These are phyloP conservation scores for Nitzschia putrida DNA, from an alignment of 108 stramenopile species.

Conservation along the genomic window DNA sequence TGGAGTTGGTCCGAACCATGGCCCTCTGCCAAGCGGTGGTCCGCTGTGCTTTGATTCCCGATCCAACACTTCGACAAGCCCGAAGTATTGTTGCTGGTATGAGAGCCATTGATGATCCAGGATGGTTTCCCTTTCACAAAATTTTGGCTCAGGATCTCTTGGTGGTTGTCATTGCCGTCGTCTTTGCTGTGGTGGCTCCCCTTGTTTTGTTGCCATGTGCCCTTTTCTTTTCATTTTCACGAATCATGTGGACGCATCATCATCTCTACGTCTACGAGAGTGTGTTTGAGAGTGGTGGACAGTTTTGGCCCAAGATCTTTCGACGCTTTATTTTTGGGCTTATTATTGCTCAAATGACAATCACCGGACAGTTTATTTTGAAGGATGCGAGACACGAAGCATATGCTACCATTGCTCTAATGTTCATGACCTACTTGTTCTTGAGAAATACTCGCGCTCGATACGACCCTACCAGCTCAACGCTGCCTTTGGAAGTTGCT, in stretches of 20 bases:
- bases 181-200: constrained; percentile 91
- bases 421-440: constrained; percentile 85
- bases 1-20: constrained; percentile 79
- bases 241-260: constrained; percentile 92
- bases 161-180: constrained; percentile 85
- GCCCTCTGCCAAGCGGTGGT: constrained; percentile 63
- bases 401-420: constrained; percentile 86
- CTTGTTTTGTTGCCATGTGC: constrained; percentile 83
- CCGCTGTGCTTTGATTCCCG: constrained; percentile 66
- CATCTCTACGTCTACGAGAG: constrained; percentile 90
- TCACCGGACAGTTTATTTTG: constrained; percentile 89
- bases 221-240: constrained; percentile 74
- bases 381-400: constrained; percentile 88
- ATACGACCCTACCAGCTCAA: constrained; percentile 83
- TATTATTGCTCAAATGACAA: constrained; percentile 87
- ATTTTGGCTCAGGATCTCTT: constrained; percentile 92
- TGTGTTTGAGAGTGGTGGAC: constrained; percentile 91
- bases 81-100: constrained; percentile 62
- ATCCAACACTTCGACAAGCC: constrained; percentile 74
- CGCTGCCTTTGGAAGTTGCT: constrained; percentile 85
- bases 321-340: constrained; percentile 88
- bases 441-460: constrained; percentile 79
- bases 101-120: constrained; percentile 87
- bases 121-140: constrained; percentile 91
- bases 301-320: constrained; percentile 92